phyloP scores from a whole-genome alignment of 1,139 yeast species.

The Hemisphaericaspora xylofermentans region DNA sequence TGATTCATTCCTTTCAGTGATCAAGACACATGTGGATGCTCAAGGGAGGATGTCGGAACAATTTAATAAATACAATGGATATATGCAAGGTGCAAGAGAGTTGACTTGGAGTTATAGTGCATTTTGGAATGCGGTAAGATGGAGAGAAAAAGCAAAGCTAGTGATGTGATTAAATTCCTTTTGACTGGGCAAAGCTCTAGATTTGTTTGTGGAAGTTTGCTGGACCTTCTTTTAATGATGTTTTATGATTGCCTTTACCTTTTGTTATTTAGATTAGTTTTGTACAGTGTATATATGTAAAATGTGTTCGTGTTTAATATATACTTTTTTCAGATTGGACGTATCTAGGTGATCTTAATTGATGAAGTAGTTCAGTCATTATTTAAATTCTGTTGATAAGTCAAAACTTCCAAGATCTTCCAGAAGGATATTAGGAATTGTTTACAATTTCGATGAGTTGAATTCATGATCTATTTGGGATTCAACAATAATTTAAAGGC shows the following conservation, averaged over 20 bases:
- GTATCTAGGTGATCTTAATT: too few species aligned
- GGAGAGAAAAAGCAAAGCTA: conserved; percentile 41
- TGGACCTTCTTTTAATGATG: conserved; percentile 3
- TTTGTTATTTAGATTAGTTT: neutral
- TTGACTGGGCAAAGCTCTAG: too few species aligned
- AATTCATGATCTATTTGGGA: too few species aligned
- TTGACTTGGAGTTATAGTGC: conserved; percentile 93
- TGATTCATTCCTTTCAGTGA: conserved; percentile 73
- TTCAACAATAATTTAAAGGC: too few species aligned
- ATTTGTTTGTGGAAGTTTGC: neutral
- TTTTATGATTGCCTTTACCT: conserved; percentile 2
- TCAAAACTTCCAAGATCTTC: too few species aligned
- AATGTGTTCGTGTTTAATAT: neutral
- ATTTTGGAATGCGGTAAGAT: conserved; percentile 67
- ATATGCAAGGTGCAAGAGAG: conserved; percentile 81
- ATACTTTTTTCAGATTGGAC: too few species aligned
- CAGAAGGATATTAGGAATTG: too few species aligned
- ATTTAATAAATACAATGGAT: conserved; percentile 77
- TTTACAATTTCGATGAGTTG: too few species aligned
- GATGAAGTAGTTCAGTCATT: too few species aligned
- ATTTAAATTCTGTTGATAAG: too few species aligned
- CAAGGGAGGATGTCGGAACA: conserved; percentile 90
- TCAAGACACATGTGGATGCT: conserved; percentile 68
- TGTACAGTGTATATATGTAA: conserved; percentile 1
- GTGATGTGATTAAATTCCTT: conserved; percentile 2